Evolutionary conservation across 805 yeast genomes (phyloP), one percentile per base, ranked within the genome.

Genomic region (Candida stauntonica): DNA sequence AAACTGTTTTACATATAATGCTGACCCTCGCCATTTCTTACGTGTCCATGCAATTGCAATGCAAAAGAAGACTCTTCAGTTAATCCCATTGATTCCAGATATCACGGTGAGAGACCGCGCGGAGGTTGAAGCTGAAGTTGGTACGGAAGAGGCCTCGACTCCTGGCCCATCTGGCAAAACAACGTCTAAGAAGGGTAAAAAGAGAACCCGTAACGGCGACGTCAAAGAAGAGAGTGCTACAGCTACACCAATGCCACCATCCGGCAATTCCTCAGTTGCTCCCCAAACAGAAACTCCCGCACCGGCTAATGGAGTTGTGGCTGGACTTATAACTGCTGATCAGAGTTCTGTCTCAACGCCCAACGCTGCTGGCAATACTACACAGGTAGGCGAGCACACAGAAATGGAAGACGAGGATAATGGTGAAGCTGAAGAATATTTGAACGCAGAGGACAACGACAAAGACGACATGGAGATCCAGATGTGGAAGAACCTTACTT

Each of bases 1-100:
- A 45, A 93, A 93, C 60, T 93, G 99, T 59, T 64, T 94, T 41
- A 77, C 89, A 2, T 93, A 87, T 60, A 93, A 93, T 60, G 82
- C 96, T 0, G 98, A 93, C 54, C 98, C 99, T 3, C 81, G 80
- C 42, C 98, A 93, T 60, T 91, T 85, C 49, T 60, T 93, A 31
- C 70, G 99, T 34, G 85, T 79, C 0, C 97, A 93, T 63, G 99
- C 99, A 0, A 62, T 85, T 33, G 96, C 97, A 2, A 94, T 93
- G 99, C 95, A 88, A 51, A 87, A 87, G 62, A 86, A 85, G 56
- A 79, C 98, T 0, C 58, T 77, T 36, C 71, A 79, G 33, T 67
- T 93, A 36, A 72, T 78, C 5, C 95, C 96, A 0, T 65, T 86
- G 44, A 91, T 93, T 28, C 99, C 99, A 0, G 94, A 93, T 52